Evolutionary conservation across 441 rosid species (phyloP), one percentile per base, ranked within the genome.

Genomic region (Eruca vesicaria): DNA sequence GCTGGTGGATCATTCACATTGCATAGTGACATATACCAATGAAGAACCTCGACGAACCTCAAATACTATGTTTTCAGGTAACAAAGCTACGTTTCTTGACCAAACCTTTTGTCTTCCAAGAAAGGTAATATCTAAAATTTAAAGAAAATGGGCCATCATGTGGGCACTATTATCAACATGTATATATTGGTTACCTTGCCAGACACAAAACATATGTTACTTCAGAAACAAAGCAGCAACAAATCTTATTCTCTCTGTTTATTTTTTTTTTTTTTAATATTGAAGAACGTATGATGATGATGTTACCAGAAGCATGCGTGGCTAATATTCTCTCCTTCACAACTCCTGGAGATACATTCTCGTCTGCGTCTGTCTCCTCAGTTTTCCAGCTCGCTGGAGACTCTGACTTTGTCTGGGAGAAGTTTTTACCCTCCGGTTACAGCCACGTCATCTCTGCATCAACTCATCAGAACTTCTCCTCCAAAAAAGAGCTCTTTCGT

Each of bases 401-500:
- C 0, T 91, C 90, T 32, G 92, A 87, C 55, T 16, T 70, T 10
- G 71, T 83, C 3, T 93, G 98, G 97, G 79, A 74, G 60, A 86
- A 55, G 58, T 88, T 93, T 53, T 58, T 90, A 76, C 97, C 97
- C 0, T 68, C 82, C 1, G 81, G 81, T 68, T 81, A 80, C 45
- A 63, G 0, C 7, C 74, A 59, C 10, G 66, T 85, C 1, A 43
- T 87, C 70, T 77, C 89, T 31, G 66, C 28, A 11, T 78, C 78
- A 6, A 57, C 28, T n/a, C 79, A 80, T 20, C 19, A 61, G 9
- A 29, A 16, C 2, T 86, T 82, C 80, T 82, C 88, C 15, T 85
- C 98, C 16, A 90, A 79, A 81, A 94, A 88, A 32, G 80, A 90
- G 53, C 85, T 90, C 50, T 91, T 80, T 73, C 66, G 36, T 56